Conservation (phyloP, 2,329 filamentous ascomycete species). For the Aspergillus caelatus region DNA sequence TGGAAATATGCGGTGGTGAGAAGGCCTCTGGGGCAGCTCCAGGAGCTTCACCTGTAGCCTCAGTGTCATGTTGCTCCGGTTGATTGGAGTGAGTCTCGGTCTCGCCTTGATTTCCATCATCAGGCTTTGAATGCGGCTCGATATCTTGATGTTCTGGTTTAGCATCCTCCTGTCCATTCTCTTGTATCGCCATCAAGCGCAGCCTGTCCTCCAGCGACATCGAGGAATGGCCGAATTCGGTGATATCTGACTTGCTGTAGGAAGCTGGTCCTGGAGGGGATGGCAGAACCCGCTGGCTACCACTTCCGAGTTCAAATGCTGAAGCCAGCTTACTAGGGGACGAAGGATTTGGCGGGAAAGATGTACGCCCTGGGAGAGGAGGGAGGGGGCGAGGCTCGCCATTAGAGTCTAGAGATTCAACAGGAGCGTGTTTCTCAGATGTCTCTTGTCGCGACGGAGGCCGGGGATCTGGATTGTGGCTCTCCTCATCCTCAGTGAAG, state of each 20-base stretch:
- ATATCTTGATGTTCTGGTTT: background rate
- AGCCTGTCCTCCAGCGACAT: conserved; percentile 87
- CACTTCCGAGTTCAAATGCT: conserved; percentile 72
- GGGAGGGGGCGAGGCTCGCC: conserved; percentile 83
- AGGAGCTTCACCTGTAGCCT: conserved; percentile 4
- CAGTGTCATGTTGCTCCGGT: conserved; percentile 33
- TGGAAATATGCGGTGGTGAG: conserved; percentile 76
- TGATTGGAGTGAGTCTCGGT: conserved; percentile 39
- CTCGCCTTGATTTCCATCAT: conserved; percentile 26
- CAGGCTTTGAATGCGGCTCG: background rate
- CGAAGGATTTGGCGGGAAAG: conserved; percentile 50
- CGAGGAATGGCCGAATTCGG: conserved; percentile 71
- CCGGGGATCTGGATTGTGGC: conserved; percentile 64
- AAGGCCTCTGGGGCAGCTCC: conserved; percentile 60
- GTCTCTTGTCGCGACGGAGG: conserved; percentile 45
- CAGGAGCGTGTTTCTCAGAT: conserved; percentile 55
- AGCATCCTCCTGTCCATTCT: conserved; percentile 56
- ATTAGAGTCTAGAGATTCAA: conserved; percentile 75
- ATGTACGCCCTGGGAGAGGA: conserved; percentile 65
- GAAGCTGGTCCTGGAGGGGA: conserved; percentile 70
- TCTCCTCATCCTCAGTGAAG: conserved; percentile 65
- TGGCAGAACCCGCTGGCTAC: conserved; percentile 69
- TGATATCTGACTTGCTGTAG: conserved; percentile 74
- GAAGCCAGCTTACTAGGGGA: conserved; percentile 68
- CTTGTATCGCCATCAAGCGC: conserved; percentile 81